A percentile compares a stretch with the other conserved stretches of the same genome.
Evolutionary conservation across 257 asterid species (phyloP).

Genomic region (Nicotiana undulata): DNA sequence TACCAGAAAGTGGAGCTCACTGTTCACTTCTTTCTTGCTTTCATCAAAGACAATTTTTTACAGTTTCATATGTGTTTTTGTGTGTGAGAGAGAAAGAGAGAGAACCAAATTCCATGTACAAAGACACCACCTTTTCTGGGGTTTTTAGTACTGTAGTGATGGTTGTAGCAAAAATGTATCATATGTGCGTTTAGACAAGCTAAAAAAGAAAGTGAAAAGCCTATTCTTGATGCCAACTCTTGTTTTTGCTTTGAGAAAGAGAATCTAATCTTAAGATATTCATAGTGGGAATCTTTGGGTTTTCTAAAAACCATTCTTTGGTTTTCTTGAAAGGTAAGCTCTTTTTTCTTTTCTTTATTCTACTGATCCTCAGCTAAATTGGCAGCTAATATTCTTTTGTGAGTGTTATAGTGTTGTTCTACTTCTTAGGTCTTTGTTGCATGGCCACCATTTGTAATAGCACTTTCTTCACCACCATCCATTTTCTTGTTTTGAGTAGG

Average conservation of each 20-base stretch:
- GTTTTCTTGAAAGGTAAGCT: conserved; percentile 34
- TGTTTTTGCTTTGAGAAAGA: conserved; percentile 15
- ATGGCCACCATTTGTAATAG: not conserved
- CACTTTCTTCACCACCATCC: not conserved
- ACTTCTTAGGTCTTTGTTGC: not conserved
- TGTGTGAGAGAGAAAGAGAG: conserved; percentile 3
- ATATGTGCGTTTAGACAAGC: conserved; percentile 15
- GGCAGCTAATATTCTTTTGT: conserved; percentile 7
- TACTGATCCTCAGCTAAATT: conserved; percentile 16
- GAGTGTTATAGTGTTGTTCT: conserved; percentile 3
- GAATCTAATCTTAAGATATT: conserved; percentile 39
- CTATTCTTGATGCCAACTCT: conserved; percentile 22
- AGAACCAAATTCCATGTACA: conserved; percentile 11
- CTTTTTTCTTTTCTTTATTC: conserved; percentile 5
- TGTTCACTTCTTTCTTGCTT: conserved; percentile 22
- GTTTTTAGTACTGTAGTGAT: not conserved
- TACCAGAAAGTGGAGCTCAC: conserved; percentile 21
- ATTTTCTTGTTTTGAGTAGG: not conserved
- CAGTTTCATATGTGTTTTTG: not conserved
- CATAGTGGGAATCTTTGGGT: conserved; percentile 55
- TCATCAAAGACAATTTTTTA: conserved; percentile 15
- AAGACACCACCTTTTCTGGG: conserved; percentile 4
- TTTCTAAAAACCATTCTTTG: conserved; percentile 29
- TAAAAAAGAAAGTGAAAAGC: not conserved
- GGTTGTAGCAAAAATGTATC: not conserved